phyloP scores from a whole-genome alignment of 106 monocot genomes.

The Dioscorea alata region DNA sequence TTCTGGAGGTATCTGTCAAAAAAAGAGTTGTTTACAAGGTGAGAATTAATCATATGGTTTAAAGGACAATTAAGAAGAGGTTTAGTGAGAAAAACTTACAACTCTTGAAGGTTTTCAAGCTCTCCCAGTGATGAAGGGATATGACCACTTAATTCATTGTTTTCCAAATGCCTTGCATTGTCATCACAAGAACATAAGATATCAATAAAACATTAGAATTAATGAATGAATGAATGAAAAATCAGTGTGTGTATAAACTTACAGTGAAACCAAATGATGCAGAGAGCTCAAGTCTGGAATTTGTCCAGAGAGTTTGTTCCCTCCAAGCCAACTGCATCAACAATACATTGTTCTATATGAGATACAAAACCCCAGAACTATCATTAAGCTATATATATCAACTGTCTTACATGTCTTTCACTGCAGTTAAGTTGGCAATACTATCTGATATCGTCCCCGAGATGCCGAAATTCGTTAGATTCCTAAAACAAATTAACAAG shows the following conservation, averaged over 20 bases:
- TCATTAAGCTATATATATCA: neutral
- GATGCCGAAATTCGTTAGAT: conserved; percentile 41
- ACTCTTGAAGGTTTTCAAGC: conserved; percentile 33
- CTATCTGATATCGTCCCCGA: conserved; percentile 33
- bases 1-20: conserved; percentile 26
- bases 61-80: neutral
- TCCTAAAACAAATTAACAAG: conserved; percentile 19
- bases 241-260: conserved; percentile 17
- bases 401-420: conserved; percentile 35
- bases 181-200: neutral
- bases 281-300: conserved; percentile 64
- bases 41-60: neutral
- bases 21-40: neutral
- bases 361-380: too few species aligned
- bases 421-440: conserved; percentile 40
- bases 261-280: conserved; percentile 40
- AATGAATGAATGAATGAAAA: conserved; percentile 5
- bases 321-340: conserved; percentile 42
- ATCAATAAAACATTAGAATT: neutral
- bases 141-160: conserved; percentile 41
- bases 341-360: neutral
- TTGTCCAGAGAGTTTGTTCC: conserved; percentile 52
- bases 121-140: conserved; percentile 38
- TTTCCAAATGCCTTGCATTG: conserved; percentile 39
- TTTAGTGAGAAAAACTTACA: conserved; percentile 28